Evolutionary conservation across 352 stramenopile species (phyloP).

Genomic region (Phytopythium litorale): DNA sequence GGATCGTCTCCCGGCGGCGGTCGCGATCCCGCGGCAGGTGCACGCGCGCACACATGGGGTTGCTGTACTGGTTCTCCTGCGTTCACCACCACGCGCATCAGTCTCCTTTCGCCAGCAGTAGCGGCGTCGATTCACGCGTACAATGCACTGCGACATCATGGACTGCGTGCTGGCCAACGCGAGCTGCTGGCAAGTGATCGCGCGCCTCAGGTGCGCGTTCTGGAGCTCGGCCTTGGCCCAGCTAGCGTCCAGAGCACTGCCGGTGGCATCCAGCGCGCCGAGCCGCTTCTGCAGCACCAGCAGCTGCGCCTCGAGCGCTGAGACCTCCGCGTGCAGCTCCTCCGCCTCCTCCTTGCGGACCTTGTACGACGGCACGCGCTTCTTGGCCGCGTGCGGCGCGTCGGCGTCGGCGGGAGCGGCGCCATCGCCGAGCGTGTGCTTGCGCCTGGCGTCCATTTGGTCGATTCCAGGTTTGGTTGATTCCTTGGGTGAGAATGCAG

Average conservation of each 20-base stretch:
- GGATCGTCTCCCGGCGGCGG: conserved; percentile 12
- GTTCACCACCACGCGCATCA: neutral
- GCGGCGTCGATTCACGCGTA: neutral
- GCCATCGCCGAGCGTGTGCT: neutral
- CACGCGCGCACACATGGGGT: conserved; percentile 12
- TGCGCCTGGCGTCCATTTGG: neutral
- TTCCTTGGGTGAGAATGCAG: too few species aligned
- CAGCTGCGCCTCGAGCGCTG: conserved; percentile 17
- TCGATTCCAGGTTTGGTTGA: too few species aligned
- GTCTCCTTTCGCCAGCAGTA: too few species aligned
- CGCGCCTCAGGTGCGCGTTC: conserved; percentile 21
- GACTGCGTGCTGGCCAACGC: conserved; percentile 26
- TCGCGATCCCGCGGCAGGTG: conserved; percentile 16
- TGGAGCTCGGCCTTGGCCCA: conserved; percentile 13
- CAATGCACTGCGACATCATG: conserved; percentile 23
- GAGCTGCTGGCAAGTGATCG: conserved; percentile 32
- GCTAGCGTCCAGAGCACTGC: conserved; percentile 7
- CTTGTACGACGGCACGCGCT: conserved; percentile 22
- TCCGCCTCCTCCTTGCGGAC: conserved; percentile 24
- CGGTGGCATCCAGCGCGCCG: conserved; percentile 10
- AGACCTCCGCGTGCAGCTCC: conserved; percentile 19
- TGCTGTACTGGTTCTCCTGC: conserved; percentile 14
- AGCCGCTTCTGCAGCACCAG: conserved; percentile 11
- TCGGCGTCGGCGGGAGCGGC: neutral
- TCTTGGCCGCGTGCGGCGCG: conserved; percentile 6